Conservation (phyloP, 257 asterid genomes). For the Solanum lignicaule region DNA sequence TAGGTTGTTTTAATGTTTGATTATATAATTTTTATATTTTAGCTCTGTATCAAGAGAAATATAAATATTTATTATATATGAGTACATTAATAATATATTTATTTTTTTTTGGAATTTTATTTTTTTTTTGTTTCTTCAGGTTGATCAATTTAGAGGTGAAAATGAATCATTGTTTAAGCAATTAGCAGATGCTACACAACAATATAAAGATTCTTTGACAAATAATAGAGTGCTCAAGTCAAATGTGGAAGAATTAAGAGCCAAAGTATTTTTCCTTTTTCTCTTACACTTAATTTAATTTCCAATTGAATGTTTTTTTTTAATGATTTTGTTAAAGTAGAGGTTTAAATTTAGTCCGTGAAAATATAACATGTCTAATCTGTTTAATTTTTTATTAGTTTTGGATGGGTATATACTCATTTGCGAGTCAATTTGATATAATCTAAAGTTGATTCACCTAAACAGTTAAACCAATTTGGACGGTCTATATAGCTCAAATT, state of each 20-base stretch:
- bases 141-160: constrained; percentile 57
- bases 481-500: too few relatives aligned
- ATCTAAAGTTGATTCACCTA: too few relatives aligned
- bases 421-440: too few relatives aligned
- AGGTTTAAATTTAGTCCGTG: neutral
- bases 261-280: constrained; percentile 46
- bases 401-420: too few relatives aligned
- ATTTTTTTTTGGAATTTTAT: neutral
- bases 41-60: too few relatives aligned
- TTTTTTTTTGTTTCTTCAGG: constrained; percentile 18
- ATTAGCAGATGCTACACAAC: constrained; percentile 55
- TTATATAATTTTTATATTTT: too few relatives aligned
- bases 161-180: constrained; percentile 49
- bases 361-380: neutral
- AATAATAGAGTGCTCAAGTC: constrained; percentile 85
- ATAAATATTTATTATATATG: too few relatives aligned
- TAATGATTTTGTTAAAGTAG: neutral
- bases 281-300: neutral
- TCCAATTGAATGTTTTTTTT: neutral
- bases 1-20: too few relatives aligned
- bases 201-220: constrained; percentile 62
- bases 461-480: too few relatives aligned
- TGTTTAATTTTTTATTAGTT: too few relatives aligned
- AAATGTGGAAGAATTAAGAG: constrained; percentile 89
- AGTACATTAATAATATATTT: too few relatives aligned